A percentile compares a stretch with the other conserved stretches of the same genome.
Evolutionary conservation across 1,284 basidiomycete species (phyloP).

Genomic region (Ustilago sp.): DNA sequence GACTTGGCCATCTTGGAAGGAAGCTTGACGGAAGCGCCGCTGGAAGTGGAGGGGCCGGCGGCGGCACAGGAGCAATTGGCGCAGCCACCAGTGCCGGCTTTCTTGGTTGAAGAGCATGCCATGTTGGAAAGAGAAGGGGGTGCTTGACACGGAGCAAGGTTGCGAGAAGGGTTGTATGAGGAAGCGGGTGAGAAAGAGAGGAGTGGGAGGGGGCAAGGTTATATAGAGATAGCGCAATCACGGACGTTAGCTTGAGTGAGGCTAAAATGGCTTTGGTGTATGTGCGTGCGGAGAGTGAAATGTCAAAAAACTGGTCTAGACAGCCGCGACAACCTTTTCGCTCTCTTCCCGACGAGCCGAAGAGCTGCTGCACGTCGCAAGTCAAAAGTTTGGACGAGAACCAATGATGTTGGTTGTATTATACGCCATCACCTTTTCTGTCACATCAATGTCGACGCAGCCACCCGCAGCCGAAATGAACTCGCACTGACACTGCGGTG

Average conservation of each 20-base stretch:
- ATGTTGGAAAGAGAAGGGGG: conserved; percentile 12
- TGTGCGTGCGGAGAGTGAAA: neutral
- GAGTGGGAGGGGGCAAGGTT: neutral
- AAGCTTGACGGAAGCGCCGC: conserved; percentile 34
- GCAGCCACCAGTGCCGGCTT: conserved; percentile 21
- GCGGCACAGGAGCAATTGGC: conserved; percentile 44
- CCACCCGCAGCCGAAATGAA: neutral
- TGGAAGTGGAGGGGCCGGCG: conserved; percentile 8
- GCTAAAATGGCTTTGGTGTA: neutral
- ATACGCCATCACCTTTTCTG: conserved; percentile 5
- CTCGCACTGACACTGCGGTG: neutral
- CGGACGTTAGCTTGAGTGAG: neutral
- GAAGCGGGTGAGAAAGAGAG: neutral
- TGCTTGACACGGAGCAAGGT: neutral
- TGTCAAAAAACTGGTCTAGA: neutral
- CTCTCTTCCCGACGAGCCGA: neutral
- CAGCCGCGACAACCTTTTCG: neutral
- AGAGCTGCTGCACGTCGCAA: neutral
- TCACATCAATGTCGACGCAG: conserved; percentile 2
- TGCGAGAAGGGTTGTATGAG: neutral
- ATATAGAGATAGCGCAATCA: neutral
- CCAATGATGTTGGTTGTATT: conserved; percentile 38
- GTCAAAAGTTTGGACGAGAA: neutral
- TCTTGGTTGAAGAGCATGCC: conserved; percentile 43
- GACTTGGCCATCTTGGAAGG: conserved; percentile 25